These are phyloP conservation scores for Pterocarpus santalinus DNA, from an alignment of 306 rosid species.

Conservation along the genomic window DNA sequence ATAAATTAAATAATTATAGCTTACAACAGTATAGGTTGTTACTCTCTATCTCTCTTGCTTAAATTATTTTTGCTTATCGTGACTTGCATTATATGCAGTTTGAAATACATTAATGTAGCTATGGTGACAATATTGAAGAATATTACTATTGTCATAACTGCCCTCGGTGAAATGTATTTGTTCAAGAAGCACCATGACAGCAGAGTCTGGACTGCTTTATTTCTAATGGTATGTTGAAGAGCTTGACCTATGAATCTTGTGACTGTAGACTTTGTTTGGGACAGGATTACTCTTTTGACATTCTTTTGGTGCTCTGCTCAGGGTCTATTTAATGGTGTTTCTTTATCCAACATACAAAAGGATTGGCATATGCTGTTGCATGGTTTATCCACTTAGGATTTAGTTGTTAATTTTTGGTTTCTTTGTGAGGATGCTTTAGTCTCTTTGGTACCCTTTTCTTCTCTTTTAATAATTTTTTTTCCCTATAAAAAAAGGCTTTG, in stretches of 20 bases:
- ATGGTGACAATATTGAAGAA: slow-evolving; percentile 99
- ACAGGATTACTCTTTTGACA: not conserved
- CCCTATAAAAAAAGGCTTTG: too few species aligned
- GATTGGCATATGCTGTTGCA: too few species aligned
- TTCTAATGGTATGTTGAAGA: slow-evolving; percentile 81
- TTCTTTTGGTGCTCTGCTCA: not conserved
- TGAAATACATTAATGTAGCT: slow-evolving; percentile 97
- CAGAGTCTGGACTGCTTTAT: slow-evolving; percentile 93
- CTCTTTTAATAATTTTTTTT: too few species aligned
- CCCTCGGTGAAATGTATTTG: slow-evolving; percentile 92
- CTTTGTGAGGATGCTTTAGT: too few species aligned
- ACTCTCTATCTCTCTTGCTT: not conserved
- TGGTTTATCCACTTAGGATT: too few species aligned
- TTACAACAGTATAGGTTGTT: slow-evolving; percentile 8
- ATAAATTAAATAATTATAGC: slow-evolving; percentile 10
- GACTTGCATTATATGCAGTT: slow-evolving; percentile 68
- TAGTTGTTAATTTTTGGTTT: too few species aligned
- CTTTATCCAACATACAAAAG: too few species aligned
- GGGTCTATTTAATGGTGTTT: slow-evolving; percentile 15
- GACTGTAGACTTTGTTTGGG: slow-evolving; percentile 17
- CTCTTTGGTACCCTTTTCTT: too few species aligned
- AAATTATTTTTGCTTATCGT: slow-evolving; percentile 30
- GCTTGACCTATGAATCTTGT: slow-evolving; percentile 23
- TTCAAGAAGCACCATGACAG: slow-evolving; percentile 88
- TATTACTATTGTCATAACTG: slow-evolving; percentile 96